Percentiles rank a stretch among this genome's conserved stretches.
Conservation (phyloP, 2,329 filamentous ascomycete genomes). For the Fusarium penzigii region DNA sequence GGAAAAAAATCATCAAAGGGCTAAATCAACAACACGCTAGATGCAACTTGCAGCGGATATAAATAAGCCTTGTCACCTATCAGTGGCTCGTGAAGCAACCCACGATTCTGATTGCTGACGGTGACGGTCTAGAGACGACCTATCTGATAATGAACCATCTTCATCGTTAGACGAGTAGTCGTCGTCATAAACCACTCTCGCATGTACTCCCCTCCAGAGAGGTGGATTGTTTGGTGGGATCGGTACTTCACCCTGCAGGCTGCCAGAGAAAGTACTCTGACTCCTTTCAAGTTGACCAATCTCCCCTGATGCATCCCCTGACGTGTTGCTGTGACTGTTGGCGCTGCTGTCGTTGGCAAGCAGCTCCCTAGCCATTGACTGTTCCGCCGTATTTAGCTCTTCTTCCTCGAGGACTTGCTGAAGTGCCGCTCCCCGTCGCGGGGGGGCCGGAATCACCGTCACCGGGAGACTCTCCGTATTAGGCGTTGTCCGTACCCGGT, state of each 20-base stretch:
- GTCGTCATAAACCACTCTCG: slow-evolving; percentile 35
- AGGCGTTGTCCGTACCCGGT: slow-evolving; percentile 54
- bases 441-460: slow-evolving; percentile 62
- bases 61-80: slow-evolving; percentile 4
- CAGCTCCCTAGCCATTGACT: slow-evolving; percentile 10
- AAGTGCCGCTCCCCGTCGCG: slow-evolving; percentile 56
- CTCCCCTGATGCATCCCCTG: slow-evolving; percentile 25
- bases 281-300: slow-evolving; percentile 20
- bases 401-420: slow-evolving; percentile 60
- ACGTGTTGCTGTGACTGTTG: slow-evolving; percentile 26
- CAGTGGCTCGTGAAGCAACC: slow-evolving; percentile 17
- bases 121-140: slow-evolving; percentile 30
- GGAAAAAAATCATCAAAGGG: too few species aligned
- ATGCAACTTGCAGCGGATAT: slow-evolving; percentile 28
- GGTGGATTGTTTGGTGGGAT: slow-evolving; percentile 39
- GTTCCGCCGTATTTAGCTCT: slow-evolving; percentile 27
- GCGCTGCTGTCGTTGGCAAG: slow-evolving; percentile 17
- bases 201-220: slow-evolving; percentile 44
- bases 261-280: slow-evolving; percentile 24
- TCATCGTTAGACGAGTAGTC: slow-evolving; percentile 35
- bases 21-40: slow-evolving; percentile 29
- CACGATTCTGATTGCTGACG: slow-evolving; percentile 30
- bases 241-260: slow-evolving; percentile 26
- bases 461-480: slow-evolving; percentile 59
- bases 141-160: slow-evolving; percentile 31